Conservation (phyloP, 2,329 filamentous ascomycete genomes). For the Cryoendolithus antarcticus region DNA sequence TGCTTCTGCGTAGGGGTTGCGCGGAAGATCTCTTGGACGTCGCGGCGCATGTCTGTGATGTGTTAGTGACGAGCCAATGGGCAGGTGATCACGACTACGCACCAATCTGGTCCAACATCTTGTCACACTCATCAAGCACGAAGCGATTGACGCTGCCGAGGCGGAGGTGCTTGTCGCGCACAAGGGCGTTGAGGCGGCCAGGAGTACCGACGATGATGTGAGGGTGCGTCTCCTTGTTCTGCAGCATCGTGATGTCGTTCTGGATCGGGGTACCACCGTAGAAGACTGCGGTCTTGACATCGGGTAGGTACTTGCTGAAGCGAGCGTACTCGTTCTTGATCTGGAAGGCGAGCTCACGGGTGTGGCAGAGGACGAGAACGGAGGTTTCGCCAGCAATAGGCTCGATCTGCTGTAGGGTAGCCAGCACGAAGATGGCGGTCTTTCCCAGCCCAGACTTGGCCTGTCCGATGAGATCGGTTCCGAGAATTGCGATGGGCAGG, state of each 20-base stretch:
- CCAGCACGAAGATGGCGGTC: slow-evolving; percentile 96
- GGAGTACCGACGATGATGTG: slow-evolving; percentile 97
- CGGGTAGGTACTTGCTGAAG: slow-evolving; percentile 98
- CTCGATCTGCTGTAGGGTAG: slow-evolving; percentile 94
- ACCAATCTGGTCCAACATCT: slow-evolving; percentile 99
- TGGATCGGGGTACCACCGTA: slow-evolving; percentile 95
- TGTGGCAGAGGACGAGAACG: slow-evolving; percentile 98
- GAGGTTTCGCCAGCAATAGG: slow-evolving; percentile 89
- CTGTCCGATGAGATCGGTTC: slow-evolving; percentile 97
- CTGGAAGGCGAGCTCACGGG: slow-evolving; percentile 95
- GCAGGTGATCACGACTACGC: slow-evolving; percentile 28
- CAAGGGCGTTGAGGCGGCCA: slow-evolving; percentile 88
- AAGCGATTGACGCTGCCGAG: slow-evolving; percentile 91
- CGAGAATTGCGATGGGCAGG: slow-evolving; percentile 94
- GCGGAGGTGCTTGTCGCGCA: slow-evolving; percentile 90
- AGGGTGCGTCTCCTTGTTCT: slow-evolving; percentile 94
- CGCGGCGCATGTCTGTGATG: slow-evolving; percentile 83
- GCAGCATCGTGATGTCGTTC: slow-evolving; percentile 84
- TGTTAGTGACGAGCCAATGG: too few relatives aligned
- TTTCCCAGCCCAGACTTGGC: slow-evolving; percentile 99
- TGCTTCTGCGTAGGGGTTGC: slow-evolving; percentile 96
- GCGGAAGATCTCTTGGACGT: slow-evolving; percentile 98
- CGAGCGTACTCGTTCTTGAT: slow-evolving; percentile 99
- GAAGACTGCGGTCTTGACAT: slow-evolving; percentile 95
- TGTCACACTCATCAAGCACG: slow-evolving; percentile 97